Evolutionary conservation across 2,329 filamentous ascomycete genomes (phyloP), one percentile per base, ranked within the genome.

Genomic region (Lasiodiplodia gonubiensis): DNA sequence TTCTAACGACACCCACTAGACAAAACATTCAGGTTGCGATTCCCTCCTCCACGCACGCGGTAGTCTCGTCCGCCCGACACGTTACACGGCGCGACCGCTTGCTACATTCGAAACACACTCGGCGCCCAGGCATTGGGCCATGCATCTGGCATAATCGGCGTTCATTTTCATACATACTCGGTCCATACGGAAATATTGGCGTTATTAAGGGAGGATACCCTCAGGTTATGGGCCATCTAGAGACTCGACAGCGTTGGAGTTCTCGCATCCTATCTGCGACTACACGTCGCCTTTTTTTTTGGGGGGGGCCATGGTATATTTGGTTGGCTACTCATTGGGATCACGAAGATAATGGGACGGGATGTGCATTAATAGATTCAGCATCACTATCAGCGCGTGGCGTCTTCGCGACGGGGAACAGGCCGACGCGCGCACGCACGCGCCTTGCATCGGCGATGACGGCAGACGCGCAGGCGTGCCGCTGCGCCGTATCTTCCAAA

Each of bases 11-110:
- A 74, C 64, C 25, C 6, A 4, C 4, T 54, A 83, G 82, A 83
- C 69, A 83, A 83, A 66, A 79, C 81, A 53, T 83, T 84, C 67
- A 74, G 81, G 49, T 78, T 82, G 71, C 77, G 81, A 33, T 83
- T 82, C 66, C 75, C 77, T 18, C 80, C 80, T 33, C 74, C 68
- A 55, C 67, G 65, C 39, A 66, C 67, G 55, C 64, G 66, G 68
- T 68, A 68, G 48, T 27, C 69, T 68, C 70, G 67, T 72, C 72
- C 72, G 73, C 74, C 72, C 69, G 69, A 70, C 72, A 75, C 75
- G 71, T 72, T 72, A 52, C 65, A 71, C 64, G 73, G 51, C 76
- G 37, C 65, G n/a, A 53, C 54, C 48, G 59, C 59, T 63, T 23
- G 48, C 33, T 51, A 25, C 48, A 30, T 54, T 23, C n/a, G 35